phyloP scores from a whole-genome alignment of 345 rosid species.

The Populus alba region DNA sequence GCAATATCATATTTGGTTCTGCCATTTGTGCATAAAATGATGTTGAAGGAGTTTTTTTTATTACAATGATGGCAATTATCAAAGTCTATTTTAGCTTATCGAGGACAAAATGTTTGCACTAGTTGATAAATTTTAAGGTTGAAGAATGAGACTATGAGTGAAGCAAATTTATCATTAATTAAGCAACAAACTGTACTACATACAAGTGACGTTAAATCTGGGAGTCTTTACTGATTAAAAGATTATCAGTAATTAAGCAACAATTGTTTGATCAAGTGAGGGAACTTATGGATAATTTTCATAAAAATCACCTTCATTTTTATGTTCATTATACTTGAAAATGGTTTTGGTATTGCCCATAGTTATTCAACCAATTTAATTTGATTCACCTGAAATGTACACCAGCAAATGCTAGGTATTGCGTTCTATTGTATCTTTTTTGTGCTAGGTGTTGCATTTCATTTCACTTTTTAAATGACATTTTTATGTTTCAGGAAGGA shows the following conservation, averaged over 20 bases:
- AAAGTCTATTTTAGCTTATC: neutral
- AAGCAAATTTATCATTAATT: neutral
- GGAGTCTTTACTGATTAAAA: neutral
- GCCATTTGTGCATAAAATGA: neutral
- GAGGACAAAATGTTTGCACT: neutral
- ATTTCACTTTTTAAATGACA: conserved; percentile 8
- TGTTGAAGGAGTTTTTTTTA: neutral
- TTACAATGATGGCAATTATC: neutral
- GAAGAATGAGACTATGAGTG: neutral
- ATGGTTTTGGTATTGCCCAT: neutral
- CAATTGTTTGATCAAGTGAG: neutral
- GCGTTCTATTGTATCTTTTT: neutral
- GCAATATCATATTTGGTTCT: neutral
- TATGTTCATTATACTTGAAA: neutral
- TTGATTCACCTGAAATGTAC: neutral
- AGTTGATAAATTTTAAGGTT: too few relatives aligned
- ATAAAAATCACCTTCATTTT: neutral
- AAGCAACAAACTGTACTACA: neutral
- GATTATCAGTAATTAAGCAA: neutral
- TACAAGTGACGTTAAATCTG: neutral
- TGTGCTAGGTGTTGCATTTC: neutral
- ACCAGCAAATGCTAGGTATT: neutral
- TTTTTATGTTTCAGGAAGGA: conserved; percentile 58
- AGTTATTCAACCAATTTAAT: neutral
- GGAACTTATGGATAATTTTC: neutral